Base-by-base conservation (phyloP, 352 stramenopile species). In the Phytophthora cactorum region DNA sequence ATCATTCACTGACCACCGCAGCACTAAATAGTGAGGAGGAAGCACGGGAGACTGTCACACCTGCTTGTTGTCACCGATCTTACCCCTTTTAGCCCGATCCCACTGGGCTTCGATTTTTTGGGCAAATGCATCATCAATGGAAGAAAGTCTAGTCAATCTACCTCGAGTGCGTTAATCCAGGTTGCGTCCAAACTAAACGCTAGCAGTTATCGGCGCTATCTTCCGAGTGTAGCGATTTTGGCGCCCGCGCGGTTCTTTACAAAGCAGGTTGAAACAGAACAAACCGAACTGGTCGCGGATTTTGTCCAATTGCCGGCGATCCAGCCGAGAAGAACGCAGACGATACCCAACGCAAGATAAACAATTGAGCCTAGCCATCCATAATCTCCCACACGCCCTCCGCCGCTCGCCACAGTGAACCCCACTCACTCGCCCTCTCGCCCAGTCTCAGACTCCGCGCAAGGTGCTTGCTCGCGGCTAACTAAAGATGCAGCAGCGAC, bases 221-320 rank as follows among this genome's bases (percentile, higher is more conserved):
- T 44, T 27, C n/a, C 17, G 9, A 44, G 12, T 31, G 12, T 17
- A 12, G 0, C 5, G n/a, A 28, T 12, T 56, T 5, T 32, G 44
- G 22, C 7, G 5, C 9, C 11, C 45, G 44, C 68, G 59, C 65
- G 58, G 65, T 68, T 72, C 52, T 72, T 69, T 72, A 69, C 45
- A 41, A 38, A 43, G 28, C 41, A 65, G 44, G 50, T 41, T 43
- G 51, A 38, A 38, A 38, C 22, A 22, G 22, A 22, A 22, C 5
- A 9, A n/a, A 46, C 41, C 45, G 12, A 32, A 52, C 22, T n/a
- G 15, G n/a, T 57, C 25, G 15, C 11, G 57, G 25, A 55, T 69
- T 76, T 77, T 74, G 65, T 63, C 64, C 69, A 74, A 77, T 77
- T 71, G 59, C 31, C 39, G 47, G 14, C 12, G 36, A 58, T 32